Percentiles rank a stretch among this genome's conserved stretches.
Conservation (phyloP, 331 rosid genomes). For the Pyrus hybrid region DNA sequence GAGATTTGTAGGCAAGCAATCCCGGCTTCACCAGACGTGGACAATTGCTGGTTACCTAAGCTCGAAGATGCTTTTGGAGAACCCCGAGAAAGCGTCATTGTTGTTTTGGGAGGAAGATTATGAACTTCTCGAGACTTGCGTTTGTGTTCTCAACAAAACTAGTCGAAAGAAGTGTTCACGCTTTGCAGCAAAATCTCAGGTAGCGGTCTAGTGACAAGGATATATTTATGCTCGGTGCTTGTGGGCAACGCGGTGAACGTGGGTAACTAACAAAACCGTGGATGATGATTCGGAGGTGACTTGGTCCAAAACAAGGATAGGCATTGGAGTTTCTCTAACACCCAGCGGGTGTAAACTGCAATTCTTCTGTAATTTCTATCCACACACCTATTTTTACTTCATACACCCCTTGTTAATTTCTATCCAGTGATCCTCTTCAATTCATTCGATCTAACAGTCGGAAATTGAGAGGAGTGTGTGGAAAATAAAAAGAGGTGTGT, state of each 20-base stretch:
- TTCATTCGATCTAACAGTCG: too few species aligned
- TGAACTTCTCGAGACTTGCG: slow-evolving; percentile 76
- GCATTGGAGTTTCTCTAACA: not conserved
- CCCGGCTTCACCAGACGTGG: slow-evolving; percentile 81
- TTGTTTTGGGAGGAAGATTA: slow-evolving; percentile 92
- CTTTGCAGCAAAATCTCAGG: slow-evolving; percentile 39
- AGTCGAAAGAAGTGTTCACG: slow-evolving; percentile 67
- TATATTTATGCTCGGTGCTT: not conserved
- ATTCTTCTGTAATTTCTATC: not conserved
- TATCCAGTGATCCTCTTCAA: too few species aligned
- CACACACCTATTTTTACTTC: too few species aligned
- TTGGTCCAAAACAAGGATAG: too few species aligned
- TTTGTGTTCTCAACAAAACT: slow-evolving; percentile 60
- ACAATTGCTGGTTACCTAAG: slow-evolving; percentile 75
- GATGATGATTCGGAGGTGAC: not conserved
- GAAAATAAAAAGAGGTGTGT: too few species aligned
- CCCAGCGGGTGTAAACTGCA: not conserved
- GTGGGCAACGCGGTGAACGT: not conserved
- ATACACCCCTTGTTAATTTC: too few species aligned
- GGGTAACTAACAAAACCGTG: not conserved
- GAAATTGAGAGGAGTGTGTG: too few species aligned
- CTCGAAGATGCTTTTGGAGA: slow-evolving; percentile 69
- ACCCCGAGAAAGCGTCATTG: slow-evolving; percentile 74
- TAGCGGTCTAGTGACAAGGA: slow-evolving; percentile 6
- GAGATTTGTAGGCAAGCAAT: slow-evolving; percentile 71